Conservation (phyloP, 2,329 filamentous ascomycete species). For the Diaporthe caulivora region DNA sequence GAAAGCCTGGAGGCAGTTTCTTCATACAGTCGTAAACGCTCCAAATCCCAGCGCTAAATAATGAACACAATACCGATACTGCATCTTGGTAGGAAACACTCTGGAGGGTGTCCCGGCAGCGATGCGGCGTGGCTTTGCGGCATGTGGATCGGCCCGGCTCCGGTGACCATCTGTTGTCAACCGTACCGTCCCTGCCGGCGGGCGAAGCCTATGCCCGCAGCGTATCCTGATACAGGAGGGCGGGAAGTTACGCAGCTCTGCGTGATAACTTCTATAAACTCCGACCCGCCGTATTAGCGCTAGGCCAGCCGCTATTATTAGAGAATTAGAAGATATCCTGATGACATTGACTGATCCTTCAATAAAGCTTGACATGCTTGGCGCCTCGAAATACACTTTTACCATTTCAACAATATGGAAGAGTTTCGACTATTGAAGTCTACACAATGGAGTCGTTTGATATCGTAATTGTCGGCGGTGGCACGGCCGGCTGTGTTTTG, state of each 20-base stretch:
- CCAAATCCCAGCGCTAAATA: too few relatives aligned
- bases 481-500: slow-evolving; percentile 11
- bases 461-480: slow-evolving; percentile 12
- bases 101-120: not conserved
- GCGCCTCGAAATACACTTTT: not conserved
- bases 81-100: not conserved
- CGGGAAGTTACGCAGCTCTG: not conserved
- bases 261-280: not conserved
- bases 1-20: too few relatives aligned
- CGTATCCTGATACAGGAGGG: not conserved
- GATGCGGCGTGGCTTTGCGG: not conserved
- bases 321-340: not conserved
- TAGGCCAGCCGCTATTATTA: not conserved
- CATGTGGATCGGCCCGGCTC: not conserved
- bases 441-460: not conserved
- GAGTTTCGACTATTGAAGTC: not conserved
- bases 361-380: not conserved
- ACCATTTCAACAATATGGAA: not conserved
- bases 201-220: not conserved
- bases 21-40: too few relatives aligned
- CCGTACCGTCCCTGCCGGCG: not conserved
- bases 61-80: too few relatives aligned
- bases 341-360: not conserved
- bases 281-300: not conserved
- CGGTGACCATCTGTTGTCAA: not conserved